A percentile compares a stretch with the other conserved stretches of the same genome.
Conservation (phyloP, 2,329 filamentous ascomycete genomes). For the Fusarium brevicatenulatum region DNA sequence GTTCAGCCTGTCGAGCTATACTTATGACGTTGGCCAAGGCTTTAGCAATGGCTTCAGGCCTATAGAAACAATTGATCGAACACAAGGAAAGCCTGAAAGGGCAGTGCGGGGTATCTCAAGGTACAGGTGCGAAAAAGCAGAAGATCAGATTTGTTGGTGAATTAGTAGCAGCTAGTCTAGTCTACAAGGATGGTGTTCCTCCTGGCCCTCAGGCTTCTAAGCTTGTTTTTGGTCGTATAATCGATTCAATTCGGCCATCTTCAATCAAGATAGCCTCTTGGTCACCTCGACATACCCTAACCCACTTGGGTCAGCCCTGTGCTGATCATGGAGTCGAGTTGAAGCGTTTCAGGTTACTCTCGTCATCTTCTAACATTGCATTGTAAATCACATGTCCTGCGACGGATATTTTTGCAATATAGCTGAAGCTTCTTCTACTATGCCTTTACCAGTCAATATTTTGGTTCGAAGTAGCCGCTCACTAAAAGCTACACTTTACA, state of each 20-base stretch:
- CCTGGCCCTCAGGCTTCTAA: not conserved
- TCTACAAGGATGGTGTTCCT: not conserved
- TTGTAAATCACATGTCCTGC: no score
- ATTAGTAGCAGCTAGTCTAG: rapidly evolving
- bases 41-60: not conserved
- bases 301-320: rapidly evolving
- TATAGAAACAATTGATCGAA: not conserved
- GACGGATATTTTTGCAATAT: no score
- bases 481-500: no score
- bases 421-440: no score
- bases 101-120: not conserved
- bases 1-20: not conserved
- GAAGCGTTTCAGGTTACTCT: rapidly evolving
- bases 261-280: rapidly evolving
- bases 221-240: not conserved
- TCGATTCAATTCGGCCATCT: not conserved
- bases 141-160: not conserved
- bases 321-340: not conserved
- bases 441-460: no score
- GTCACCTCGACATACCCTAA: no score
- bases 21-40: not conserved
- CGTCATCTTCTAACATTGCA: no score
- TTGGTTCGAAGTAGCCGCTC: no score
- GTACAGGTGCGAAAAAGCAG: not conserved
- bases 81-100: rapidly evolving